Evolutionary conservation across 2,329 filamentous ascomycete genomes (phyloP).

Genomic region (Claviceps arundinis): DNA sequence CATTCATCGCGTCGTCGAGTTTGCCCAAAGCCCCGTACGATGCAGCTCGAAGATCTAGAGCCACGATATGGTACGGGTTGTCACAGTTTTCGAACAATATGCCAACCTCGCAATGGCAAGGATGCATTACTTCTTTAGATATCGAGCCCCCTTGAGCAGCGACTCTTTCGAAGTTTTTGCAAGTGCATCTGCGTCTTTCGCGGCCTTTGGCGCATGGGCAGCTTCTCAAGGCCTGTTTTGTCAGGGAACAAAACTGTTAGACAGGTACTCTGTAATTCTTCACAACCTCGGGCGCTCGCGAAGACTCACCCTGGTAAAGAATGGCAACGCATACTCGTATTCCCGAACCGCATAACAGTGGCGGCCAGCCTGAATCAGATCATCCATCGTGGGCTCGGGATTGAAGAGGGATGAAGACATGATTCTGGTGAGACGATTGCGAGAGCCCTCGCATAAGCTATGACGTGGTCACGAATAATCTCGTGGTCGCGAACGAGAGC

Average conservation of each 20-base stretch:
- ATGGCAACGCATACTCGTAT: constrained; percentile 22
- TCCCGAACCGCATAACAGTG: constrained; percentile 19
- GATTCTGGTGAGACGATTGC: neutral
- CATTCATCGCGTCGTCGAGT: constrained; percentile 23
- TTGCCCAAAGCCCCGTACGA: constrained; percentile 25
- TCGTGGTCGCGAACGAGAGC: too few relatives aligned
- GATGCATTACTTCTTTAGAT: constrained; percentile 24
- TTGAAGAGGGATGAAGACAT: constrained; percentile 5
- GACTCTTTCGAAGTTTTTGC: constrained; percentile 19
- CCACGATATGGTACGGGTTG: constrained; percentile 23
- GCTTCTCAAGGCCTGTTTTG: constrained; percentile 21
- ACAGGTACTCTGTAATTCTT: neutral
- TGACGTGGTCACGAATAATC: too few relatives aligned
- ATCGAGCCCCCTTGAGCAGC: constrained; percentile 21
- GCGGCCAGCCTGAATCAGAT: constrained; percentile 19
- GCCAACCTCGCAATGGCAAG: constrained; percentile 22
- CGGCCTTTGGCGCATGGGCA: constrained; percentile 21
- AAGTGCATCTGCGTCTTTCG: constrained; percentile 13
- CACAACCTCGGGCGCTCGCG: neutral
- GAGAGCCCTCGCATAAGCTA: too few relatives aligned
- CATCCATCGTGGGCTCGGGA: neutral
- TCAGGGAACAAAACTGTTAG: neutral
- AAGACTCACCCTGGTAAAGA: constrained; percentile 22
- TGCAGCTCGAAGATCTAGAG: constrained; percentile 27
- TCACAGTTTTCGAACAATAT: constrained; percentile 19